phyloP scores from a whole-genome alignment of 1,139 yeast species.

The Candida anutae region DNA sequence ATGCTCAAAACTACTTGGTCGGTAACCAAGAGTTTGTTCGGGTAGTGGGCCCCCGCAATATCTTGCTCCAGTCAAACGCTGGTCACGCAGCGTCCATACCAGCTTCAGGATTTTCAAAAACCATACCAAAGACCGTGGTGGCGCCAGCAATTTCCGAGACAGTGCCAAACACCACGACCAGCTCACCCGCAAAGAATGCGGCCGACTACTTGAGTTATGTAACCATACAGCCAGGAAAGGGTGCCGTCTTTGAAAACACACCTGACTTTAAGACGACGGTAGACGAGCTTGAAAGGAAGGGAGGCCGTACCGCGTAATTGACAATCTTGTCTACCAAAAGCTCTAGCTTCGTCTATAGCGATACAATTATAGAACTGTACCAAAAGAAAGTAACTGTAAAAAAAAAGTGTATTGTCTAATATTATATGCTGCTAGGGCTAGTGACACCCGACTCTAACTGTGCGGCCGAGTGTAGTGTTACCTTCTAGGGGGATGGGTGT shows the following conservation, averaged over 20 bases:
- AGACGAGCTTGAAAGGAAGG: background rate
- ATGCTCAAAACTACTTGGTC: conserved; percentile 13
- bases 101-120: conserved; percentile 1
- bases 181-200: conserved; percentile 8
- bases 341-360: no score
- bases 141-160: background rate
- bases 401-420: no score
- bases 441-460: no score
- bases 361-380: no score
- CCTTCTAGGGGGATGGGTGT: no score
- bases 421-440: no score
- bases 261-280: conserved; percentile 31
- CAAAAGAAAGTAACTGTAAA: no score
- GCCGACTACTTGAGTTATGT: conserved; percentile 43
- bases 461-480: no score
- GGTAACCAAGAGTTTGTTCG: conserved; percentile 37
- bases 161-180: background rate
- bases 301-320: no score
- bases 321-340: no score
- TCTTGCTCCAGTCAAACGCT: conserved; percentile 39
- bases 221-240: conserved; percentile 31
- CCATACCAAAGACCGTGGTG: background rate
- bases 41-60: conserved; percentile 48
- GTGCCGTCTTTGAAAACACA: conserved; percentile 34
- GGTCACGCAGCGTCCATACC: conserved; percentile 1